phyloP scores from a whole-genome alignment of 1,284 basidiomycete species.

The Phenoliferia sp. region DNA sequence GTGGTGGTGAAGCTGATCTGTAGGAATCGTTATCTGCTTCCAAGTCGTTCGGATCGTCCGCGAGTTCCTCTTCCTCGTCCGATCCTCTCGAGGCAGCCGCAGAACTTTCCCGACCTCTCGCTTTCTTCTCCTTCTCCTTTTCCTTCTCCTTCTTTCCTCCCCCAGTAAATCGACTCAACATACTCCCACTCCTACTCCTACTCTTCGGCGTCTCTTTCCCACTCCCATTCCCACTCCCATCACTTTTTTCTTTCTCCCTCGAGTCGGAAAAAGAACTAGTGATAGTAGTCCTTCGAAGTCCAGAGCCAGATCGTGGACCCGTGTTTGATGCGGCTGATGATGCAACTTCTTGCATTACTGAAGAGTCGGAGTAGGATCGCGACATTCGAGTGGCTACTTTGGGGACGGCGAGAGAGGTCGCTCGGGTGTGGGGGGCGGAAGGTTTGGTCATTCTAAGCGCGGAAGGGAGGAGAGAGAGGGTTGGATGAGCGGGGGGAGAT shows the following conservation, averaged over 20 bases:
- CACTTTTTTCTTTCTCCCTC: background rate
- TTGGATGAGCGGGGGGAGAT: background rate
- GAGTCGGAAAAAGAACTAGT: too few relatives aligned
- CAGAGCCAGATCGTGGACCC: background rate
- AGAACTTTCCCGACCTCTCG: background rate
- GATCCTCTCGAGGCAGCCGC: too few relatives aligned
- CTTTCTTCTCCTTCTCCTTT: slow-evolving; percentile 2
- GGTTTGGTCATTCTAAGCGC: too few relatives aligned
- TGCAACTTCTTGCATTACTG: background rate
- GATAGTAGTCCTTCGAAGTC: background rate
- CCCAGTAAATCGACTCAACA: slow-evolving; percentile 21
- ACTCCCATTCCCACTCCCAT: background rate
- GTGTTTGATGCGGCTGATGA: background rate
- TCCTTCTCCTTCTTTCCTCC: background rate
- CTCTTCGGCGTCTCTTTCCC: slow-evolving; percentile 1
- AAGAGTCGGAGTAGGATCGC: slow-evolving; percentile 21
- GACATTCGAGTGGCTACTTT: slow-evolving; percentile 12
- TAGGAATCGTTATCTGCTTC: background rate
- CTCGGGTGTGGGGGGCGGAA: background rate
- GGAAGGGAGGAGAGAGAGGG: background rate
- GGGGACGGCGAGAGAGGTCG: background rate
- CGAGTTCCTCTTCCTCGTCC: background rate
- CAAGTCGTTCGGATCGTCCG: background rate
- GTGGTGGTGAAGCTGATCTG: background rate
- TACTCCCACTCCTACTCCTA: slow-evolving; percentile 14